phyloP scores from a whole-genome alignment of 495 filamentous ascomycete genomes.

The Penicillium fimorum region DNA sequence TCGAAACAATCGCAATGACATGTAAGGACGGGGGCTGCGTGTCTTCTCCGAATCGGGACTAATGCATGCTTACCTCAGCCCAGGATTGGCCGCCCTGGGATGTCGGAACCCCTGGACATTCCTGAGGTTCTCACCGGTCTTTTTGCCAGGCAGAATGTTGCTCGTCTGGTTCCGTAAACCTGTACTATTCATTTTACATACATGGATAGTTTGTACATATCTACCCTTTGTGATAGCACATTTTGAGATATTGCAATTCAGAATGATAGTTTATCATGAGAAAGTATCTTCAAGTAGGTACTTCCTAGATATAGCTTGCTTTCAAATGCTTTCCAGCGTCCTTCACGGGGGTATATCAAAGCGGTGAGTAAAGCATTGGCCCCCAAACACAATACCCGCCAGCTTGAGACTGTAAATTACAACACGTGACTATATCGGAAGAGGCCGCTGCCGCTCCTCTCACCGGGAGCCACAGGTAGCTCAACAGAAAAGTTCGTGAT shows the following conservation, averaged over 20 bases:
- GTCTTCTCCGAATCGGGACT: slow-evolving; percentile 31
- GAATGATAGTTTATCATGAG: neutral
- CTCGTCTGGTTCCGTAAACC: neutral
- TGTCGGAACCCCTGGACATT: no score
- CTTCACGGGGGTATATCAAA: neutral
- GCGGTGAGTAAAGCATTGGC: neutral
- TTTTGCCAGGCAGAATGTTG: neutral
- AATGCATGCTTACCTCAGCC: slow-evolving; percentile 12
- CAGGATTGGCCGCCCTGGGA: no score
- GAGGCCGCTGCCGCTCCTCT: slow-evolving; percentile 19
- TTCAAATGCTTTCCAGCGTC: neutral
- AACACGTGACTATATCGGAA: slow-evolving; percentile 23
- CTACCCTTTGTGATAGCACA: no score
- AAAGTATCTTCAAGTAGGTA: neutral
- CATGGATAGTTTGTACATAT: no score
- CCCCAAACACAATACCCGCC: neutral
- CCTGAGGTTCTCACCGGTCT: neutral
- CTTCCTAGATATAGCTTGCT: neutral
- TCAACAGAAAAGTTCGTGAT: slow-evolving; percentile 49
- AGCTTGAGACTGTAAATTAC: neutral
- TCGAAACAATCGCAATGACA: slow-evolving; percentile 5
- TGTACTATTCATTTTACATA: no score
- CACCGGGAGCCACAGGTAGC: slow-evolving; percentile 30
- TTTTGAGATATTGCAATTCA: neutral
- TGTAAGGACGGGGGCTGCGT: slow-evolving; percentile 21